These are phyloP conservation scores for Hirschfeldia incana DNA, from an alignment of 345 rosid species.

Conservation along the genomic window DNA sequence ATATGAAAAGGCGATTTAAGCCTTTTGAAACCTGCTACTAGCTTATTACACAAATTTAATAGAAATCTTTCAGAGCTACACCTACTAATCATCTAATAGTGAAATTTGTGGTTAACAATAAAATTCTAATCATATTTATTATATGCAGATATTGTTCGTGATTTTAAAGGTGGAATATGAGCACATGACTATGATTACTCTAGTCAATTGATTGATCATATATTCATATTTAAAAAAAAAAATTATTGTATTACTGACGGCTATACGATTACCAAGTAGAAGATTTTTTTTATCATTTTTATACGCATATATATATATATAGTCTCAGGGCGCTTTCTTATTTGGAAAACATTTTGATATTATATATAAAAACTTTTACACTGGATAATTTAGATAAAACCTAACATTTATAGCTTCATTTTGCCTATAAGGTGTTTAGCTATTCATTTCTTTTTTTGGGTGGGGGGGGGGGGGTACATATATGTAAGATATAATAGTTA, in stretches of 20 bases:
- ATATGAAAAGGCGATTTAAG: neutral
- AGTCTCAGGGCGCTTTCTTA: neutral
- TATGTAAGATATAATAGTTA: no score
- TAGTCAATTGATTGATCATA: neutral
- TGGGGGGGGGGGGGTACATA: no score
- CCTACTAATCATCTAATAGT: neutral
- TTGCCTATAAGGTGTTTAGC: neutral
- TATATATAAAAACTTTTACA: neutral
- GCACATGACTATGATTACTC: constrained; percentile 23
- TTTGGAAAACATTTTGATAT: neutral
- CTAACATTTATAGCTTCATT: neutral
- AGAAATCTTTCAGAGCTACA: neutral
- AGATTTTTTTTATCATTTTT: neutral
- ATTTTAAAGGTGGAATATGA: constrained; percentile 4
- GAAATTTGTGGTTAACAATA: neutral
- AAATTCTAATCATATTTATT: neutral
- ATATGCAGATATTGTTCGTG: neutral
- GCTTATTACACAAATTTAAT: neutral
- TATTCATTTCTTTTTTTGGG: neutral
- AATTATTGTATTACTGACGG: neutral
- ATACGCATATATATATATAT: neutral
- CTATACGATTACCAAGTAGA: neutral
- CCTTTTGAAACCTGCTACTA: neutral
- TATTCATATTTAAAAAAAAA: neutral
- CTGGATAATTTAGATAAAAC: neutral